Evolutionary conservation across 129 eudicot species (phyloP).

Genomic region (Flaveria robusta): DNA sequence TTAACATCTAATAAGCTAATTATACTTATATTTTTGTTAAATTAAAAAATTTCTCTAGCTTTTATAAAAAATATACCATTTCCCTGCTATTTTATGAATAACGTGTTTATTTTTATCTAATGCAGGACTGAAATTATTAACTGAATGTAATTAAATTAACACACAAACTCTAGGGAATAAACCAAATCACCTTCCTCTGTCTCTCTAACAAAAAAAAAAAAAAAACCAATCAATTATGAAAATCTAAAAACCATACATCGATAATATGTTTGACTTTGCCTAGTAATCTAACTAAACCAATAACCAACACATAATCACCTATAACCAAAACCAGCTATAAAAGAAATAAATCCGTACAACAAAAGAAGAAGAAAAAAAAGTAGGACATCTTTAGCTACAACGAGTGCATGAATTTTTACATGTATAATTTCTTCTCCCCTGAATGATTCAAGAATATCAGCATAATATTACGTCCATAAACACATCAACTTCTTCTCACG

Average conservation of each 20-base stretch:
- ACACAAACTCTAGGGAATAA: too few species aligned
- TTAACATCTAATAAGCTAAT: too few species aligned
- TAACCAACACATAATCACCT: background rate
- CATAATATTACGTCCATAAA: slow-evolving; percentile 6
- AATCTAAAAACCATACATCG: background rate
- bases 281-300: background rate
- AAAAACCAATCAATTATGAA: background rate
- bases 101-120: too few species aligned
- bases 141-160: too few species aligned
- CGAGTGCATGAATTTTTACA: slow-evolving; percentile 9
- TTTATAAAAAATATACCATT: too few species aligned
- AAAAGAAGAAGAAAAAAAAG: background rate
- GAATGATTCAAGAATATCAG: slow-evolving; percentile 6
- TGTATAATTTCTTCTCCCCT: slow-evolving; percentile 24
- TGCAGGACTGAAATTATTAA: too few species aligned
- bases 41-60: too few species aligned
- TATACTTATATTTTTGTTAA: too few species aligned
- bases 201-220: background rate
- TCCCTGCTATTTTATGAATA: too few species aligned
- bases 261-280: background rate
- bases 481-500: slow-evolving; percentile 28
- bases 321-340: background rate
- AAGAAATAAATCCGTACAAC: background rate
- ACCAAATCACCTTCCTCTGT: background rate
- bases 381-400: background rate